These are phyloP conservation scores for Elaphomyces granulatus DNA, from an alignment of 495 filamentous ascomycete genomes.

Conservation along the genomic window DNA sequence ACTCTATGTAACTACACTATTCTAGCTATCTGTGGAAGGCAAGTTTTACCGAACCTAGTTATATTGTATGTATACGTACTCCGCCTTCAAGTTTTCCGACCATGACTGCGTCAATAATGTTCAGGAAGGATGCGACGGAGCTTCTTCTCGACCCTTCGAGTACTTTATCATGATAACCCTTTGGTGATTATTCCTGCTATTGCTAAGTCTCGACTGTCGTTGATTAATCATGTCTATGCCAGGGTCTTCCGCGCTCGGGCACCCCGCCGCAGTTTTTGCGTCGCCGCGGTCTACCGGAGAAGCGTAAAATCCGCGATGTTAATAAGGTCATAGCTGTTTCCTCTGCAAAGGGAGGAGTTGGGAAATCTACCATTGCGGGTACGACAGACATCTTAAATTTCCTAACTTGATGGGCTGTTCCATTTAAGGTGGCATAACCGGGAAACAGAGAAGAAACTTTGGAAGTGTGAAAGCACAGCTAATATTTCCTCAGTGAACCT, in stretches of 20 bases:
- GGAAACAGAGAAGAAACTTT: too few species aligned
- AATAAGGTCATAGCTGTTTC: conserved; percentile 82
- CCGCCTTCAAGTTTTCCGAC: background rate
- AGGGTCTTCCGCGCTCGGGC: conserved; percentile 74
- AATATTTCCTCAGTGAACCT: conserved; percentile 56
- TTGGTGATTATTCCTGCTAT: conserved; percentile 56
- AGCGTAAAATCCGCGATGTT: conserved; percentile 65
- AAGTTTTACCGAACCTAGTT: conserved; percentile 2
- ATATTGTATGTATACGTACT: too few species aligned
- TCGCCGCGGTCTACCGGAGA: conserved; percentile 70
- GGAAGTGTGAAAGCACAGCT: too few species aligned
- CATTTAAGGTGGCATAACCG: too few species aligned
- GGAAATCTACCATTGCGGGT: conserved; percentile 89
- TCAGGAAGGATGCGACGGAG: conserved; percentile 9
- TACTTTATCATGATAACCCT: conserved; percentile 79
- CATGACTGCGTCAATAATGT: background rate
- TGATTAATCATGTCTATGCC: conserved; percentile 2
- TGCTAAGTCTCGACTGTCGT: background rate
- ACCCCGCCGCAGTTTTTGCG: conserved; percentile 58
- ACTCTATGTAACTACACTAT: too few species aligned
- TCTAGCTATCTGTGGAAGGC: too few species aligned
- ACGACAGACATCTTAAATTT: conserved; percentile 5
- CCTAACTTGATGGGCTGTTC: too few species aligned
- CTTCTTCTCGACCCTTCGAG: conserved; percentile 48
- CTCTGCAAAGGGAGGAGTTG: conserved; percentile 92